phyloP scores from a whole-genome alignment of 2,329 filamentous ascomycete genomes.

The Chaetomium sp. region DNA sequence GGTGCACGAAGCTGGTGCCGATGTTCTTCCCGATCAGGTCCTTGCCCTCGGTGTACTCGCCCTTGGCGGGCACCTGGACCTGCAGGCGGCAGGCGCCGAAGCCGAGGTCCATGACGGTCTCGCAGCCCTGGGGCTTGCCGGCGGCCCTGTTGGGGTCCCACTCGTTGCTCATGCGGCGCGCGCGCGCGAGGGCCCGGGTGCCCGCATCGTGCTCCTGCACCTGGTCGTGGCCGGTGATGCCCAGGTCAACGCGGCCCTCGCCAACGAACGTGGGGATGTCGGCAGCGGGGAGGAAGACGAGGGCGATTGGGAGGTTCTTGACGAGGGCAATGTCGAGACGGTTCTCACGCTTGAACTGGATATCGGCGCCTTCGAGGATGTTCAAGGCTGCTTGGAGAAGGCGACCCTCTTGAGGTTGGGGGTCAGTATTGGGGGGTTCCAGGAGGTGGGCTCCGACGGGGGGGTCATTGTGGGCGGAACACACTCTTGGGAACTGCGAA shows the following conservation, averaged over 20 bases:
- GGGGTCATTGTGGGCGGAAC: slow-evolving; percentile 44
- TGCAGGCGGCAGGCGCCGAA: slow-evolving; percentile 93
- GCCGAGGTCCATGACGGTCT: slow-evolving; percentile 85
- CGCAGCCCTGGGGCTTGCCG: slow-evolving; percentile 63
- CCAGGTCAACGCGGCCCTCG: slow-evolving; percentile 88
- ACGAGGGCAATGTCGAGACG: slow-evolving; percentile 96
- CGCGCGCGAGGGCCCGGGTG: slow-evolving; percentile 53
- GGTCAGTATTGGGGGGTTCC: slow-evolving; percentile 30
- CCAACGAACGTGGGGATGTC: slow-evolving; percentile 98
- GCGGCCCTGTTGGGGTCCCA: slow-evolving; percentile 44
- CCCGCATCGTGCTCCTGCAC: slow-evolving; percentile 84
- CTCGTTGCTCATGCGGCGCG: slow-evolving; percentile 51
- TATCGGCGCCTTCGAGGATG: slow-evolving; percentile 88
- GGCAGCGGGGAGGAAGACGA: slow-evolving; percentile 94
- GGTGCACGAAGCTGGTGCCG: slow-evolving; percentile 89
- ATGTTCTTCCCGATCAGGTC: slow-evolving; percentile 91
- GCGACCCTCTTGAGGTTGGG: slow-evolving; percentile 71
- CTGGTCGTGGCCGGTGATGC: slow-evolving; percentile 92
- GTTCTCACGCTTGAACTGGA: slow-evolving; percentile 93
- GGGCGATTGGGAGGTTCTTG: slow-evolving; percentile 92
- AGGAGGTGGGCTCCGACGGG: not conserved
- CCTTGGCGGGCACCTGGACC: slow-evolving; percentile 93
- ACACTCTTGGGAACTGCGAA: slow-evolving; percentile 98
- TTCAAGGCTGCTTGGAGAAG: slow-evolving; percentile 86
- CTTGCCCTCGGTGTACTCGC: slow-evolving; percentile 66